phyloP scores from a whole-genome alignment of 352 stramenopile species.

The Phytophthora uliginosa region DNA sequence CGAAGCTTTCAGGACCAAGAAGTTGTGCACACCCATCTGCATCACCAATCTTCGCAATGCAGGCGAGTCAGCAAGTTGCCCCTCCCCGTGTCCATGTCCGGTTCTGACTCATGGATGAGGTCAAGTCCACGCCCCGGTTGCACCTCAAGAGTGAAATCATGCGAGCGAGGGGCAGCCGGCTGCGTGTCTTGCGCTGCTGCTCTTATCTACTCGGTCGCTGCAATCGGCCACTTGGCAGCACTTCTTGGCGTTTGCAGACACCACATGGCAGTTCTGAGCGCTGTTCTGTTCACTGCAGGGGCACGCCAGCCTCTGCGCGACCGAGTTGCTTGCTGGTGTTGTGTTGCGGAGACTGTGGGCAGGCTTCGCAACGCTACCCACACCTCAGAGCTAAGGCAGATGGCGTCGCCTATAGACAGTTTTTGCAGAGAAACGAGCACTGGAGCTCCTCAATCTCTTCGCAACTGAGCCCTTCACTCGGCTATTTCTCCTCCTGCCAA shows the following conservation, averaged over 20 bases:
- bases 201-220: conserved; percentile 4
- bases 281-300: conserved; percentile 22
- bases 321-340: conserved; percentile 21
- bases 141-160: conserved; percentile 5
- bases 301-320: conserved; percentile 10
- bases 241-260: conserved; percentile 7
- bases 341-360: conserved; percentile 1
- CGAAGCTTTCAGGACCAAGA: not conserved
- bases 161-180: conserved; percentile 4
- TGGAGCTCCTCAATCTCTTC: conserved; percentile 13
- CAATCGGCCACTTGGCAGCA: conserved; percentile 11
- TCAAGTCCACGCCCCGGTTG: not conserved
- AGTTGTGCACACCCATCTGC: conserved; percentile 1
- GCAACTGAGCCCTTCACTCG: conserved; percentile 16
- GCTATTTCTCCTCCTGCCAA: conserved; percentile 13
- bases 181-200: not conserved
- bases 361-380: conserved; percentile 5
- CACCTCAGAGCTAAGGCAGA: conserved; percentile 17
- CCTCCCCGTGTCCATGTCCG: conserved; percentile 8
- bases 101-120: conserved; percentile 14
- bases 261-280: conserved; percentile 36
- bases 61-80: not conserved
- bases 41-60: not conserved
- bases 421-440: conserved; percentile 8
- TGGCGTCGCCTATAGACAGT: conserved; percentile 19